Evolutionary conservation across 2,329 filamentous ascomycete genomes (phyloP), one percentile per base, ranked within the genome.

Genomic region (Nothophaeocryptopus gaeumannii): DNA sequence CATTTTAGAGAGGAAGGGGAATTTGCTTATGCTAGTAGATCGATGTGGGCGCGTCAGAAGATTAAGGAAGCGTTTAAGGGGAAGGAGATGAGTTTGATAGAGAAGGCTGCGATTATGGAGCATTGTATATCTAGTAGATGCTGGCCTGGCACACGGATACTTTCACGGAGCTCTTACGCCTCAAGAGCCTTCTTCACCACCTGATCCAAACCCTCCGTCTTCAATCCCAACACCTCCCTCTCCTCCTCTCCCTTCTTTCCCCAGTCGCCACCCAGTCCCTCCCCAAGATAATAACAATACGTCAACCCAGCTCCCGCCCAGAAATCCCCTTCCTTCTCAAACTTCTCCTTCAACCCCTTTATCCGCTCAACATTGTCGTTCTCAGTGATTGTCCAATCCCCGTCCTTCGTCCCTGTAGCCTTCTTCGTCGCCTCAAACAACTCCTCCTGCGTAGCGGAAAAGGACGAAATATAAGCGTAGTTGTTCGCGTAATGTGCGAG

Each of bases 311-410:
- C 47, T 7, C 46, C 55, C 15, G 71, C 82, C n/a, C 55, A 62
- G 47, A 46, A 58, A 15, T 74, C 73, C 30, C 73, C 77, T 9
- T 54, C 48, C 51, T 74, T 26, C 20, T 26, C 63, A 3, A 85
- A 39, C 31, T 63, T 61, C 46, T 72, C 72, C 49, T 72, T 54
- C 0, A 74, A 80, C 1, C 76, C 70, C 47, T 69, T 63, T 50
- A 75, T 79, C 29, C 81, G 73, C 60, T 78, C 66, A 34, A 66
- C 58, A 4, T 60, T 50, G 0, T 48, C 33, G 10, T 54, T 53
- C 8, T 54, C 50, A 0, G 36, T 50, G 5, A 72, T 62, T 1
- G 47, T 63, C 71, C 70, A 74, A 16, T 74, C 70, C 2, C 41
- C 46, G 35, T 68, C 63, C 1, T 44, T 54, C 0, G 69, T 69